Evolutionary conservation across 2,329 filamentous ascomycete species (phyloP), one percentile per base, ranked within the genome.

Genomic region (Bertia moriformis): DNA sequence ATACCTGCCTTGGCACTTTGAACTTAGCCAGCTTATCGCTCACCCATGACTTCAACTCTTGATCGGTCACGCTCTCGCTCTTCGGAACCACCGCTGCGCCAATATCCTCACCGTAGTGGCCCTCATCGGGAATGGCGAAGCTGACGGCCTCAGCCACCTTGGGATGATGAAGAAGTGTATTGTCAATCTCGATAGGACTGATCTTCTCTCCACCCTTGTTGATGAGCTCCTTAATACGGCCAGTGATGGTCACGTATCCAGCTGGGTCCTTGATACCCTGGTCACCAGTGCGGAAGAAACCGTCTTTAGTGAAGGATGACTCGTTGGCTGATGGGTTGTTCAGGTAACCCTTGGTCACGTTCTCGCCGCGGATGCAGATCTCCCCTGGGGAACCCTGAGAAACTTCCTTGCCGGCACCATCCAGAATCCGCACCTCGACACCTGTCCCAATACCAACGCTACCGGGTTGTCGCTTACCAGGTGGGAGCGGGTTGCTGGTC

Each of bases 171-270:
- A 79, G 69, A 19, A 93, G 64, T 12, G 83, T 74, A 48, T 93
- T 93, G 64, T 93, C 85, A 22, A 93, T 67, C 61, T 93, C 85
- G 40, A 91, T 88, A 1, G 86, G 85, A 47, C 77, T 83, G 54
- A 93, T 91, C 65, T 91, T 91, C 63, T 93, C 85, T 43, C 85
- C 85, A 40, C 82, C 84, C 60, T 89, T 88, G 61, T 87, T 87
- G 66, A 93, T 93, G 39, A 93, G 67, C 60, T 93, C 86, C 67
- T 93, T 93, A 62, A 93, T 93, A 39, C 86, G 71, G n/a, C 86
- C 86, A 0, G 86, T 93, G 58, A 93, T 89, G 51, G 83, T 69
- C 10, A 93, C 64, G 53, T 91, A 93, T 43, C 84, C 83, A 48
- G 91, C 83, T 42, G 73, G 62, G 50, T 93, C 85, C 54, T 75